Evolutionary conservation across 495 filamentous ascomycete genomes (phyloP).

Genomic region (Lentithecium fluviatile): DNA sequence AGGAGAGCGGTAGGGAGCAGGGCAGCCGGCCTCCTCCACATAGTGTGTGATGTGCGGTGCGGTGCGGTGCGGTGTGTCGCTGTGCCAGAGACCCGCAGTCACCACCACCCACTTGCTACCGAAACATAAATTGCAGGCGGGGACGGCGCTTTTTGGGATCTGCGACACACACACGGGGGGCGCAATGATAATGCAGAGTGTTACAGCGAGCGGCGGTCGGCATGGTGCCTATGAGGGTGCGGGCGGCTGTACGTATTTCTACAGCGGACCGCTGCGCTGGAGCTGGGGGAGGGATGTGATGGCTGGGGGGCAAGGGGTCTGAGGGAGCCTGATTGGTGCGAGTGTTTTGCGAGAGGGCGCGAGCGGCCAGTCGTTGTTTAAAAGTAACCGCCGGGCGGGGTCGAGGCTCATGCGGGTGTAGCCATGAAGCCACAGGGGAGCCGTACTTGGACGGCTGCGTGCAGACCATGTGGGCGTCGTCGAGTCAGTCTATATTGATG

Average conservation of each 20-base stretch:
- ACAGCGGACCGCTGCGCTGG: conserved; percentile 8
- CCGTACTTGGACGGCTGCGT: background rate
- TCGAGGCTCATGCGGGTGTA: conserved; percentile 6
- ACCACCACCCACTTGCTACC: background rate
- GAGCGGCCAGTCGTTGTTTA: conserved; percentile 15
- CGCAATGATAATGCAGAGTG: conserved; percentile 30
- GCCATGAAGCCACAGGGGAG: background rate
- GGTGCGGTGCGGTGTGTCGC: conserved; percentile 6
- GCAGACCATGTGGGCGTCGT: background rate
- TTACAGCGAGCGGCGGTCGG: conserved; percentile 22
- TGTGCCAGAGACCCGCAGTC: no score
- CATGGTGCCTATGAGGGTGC: conserved; percentile 26
- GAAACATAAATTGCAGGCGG: conserved; percentile 13
- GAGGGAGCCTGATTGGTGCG: conserved; percentile 29
- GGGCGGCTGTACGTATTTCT: conserved; percentile 33
- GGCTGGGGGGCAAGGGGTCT: conserved; percentile 11
- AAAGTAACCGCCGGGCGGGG: conserved; percentile 23
- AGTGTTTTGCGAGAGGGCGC: conserved; percentile 18
- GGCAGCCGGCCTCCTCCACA: background rate
- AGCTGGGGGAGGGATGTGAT: conserved; percentile 7
- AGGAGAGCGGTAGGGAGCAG: background rate
- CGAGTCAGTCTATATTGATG: background rate
- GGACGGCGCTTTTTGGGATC: background rate
- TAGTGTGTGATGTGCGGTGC: conserved; percentile 6
- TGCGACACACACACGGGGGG: conserved; percentile 32